Conservation (phyloP, 306 rosid species). For the Dryas alaskensis region DNA sequence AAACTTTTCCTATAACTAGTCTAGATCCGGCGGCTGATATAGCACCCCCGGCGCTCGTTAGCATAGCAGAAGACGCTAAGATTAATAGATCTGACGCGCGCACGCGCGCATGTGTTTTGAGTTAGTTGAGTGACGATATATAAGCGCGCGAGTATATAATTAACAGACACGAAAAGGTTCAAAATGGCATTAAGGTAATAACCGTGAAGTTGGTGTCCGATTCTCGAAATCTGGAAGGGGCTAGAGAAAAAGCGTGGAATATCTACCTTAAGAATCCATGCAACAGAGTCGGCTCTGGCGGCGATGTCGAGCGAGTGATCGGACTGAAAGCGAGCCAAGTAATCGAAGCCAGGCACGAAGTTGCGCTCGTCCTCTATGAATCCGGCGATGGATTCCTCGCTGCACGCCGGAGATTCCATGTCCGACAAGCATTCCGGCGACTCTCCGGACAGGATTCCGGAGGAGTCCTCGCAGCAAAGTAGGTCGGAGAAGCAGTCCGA, state of each 20-base stretch:
- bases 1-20: no score
- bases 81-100: not conserved
- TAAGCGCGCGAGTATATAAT: no score
- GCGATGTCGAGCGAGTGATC: constrained; percentile 54
- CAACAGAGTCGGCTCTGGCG: constrained; percentile 77
- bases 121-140: no score
- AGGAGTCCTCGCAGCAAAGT: constrained; percentile 69
- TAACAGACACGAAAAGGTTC: not conserved
- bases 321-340: constrained; percentile 56
- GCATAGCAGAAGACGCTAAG: not conserved
- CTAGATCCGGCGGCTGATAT: constrained; percentile 14
- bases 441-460: constrained; percentile 58
- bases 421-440: constrained; percentile 64
- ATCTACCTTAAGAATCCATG: constrained; percentile 96
- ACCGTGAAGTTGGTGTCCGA: not conserved
- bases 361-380: constrained; percentile 77
- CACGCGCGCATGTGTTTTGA: not conserved
- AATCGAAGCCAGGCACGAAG: constrained; percentile 77
- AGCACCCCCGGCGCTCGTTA: not conserved
- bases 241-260: not conserved
- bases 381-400: constrained; percentile 70
- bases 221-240: not conserved
- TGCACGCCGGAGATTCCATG: constrained; percentile 39
- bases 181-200: constrained; percentile 7
- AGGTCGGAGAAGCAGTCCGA: constrained; percentile 62